Percentiles rank a stretch among this genome's conserved stretches.
These are phyloP conservation scores for Orychophragmus violaceus DNA, from an alignment of 345 rosid genomes.

Conservation along the genomic window DNA sequence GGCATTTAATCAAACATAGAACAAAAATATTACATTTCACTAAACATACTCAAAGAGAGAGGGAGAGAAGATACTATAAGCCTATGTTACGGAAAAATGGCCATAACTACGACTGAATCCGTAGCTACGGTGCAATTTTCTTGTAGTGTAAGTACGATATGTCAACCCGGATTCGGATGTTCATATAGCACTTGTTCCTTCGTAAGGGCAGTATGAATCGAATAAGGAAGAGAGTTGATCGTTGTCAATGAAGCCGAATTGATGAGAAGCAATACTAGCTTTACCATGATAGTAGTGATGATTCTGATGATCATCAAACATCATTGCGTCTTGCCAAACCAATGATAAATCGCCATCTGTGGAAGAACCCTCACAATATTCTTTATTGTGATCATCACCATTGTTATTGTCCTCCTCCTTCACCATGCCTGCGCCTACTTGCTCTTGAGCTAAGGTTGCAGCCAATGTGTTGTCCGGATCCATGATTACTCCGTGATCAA, in stretches of 20 bases:
- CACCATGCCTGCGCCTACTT: background rate
- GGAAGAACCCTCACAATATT: constrained; percentile 15
- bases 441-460: background rate
- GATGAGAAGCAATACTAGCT: constrained; percentile 2
- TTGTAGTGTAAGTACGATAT: background rate
- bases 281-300: constrained; percentile 9
- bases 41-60: constrained; percentile 8
- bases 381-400: constrained; percentile 17
- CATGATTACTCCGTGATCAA: constrained; percentile 1
- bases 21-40: constrained; percentile 7
- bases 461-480: constrained; percentile 8
- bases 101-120: too few relatives aligned
- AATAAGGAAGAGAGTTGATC: constrained; percentile 12
- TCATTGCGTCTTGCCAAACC: constrained; percentile 21
- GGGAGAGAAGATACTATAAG: background rate
- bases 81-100: too few relatives aligned
- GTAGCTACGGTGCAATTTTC: too few relatives aligned
- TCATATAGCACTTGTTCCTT: constrained; percentile 8
- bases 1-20: constrained; percentile 13
- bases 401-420: constrained; percentile 19
- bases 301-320: constrained; percentile 23
- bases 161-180: background rate
- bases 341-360: constrained; percentile 18
- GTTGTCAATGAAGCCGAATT: constrained; percentile 4
- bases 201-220: constrained; percentile 1